Evolutionary conservation across 2,329 filamentous ascomycete species (phyloP), one percentile per base, ranked within the genome.

Genomic region (Trichoderma sp.): DNA sequence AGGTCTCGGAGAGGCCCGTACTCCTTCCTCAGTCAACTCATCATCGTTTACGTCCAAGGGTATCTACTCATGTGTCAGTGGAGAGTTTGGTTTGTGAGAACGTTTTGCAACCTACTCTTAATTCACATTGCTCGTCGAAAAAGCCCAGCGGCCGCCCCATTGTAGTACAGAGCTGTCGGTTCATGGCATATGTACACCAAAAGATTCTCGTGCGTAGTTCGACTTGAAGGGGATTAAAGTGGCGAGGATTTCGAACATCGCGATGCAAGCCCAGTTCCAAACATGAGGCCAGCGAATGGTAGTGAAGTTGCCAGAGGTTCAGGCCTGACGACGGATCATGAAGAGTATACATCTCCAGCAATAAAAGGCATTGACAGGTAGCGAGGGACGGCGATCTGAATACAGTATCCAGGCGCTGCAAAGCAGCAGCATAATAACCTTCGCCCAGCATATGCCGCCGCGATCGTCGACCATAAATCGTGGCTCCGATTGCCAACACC

Each of bases 171-270:
- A 87, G 78, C 0, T 80, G 82, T 16, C 86, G 79, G 68, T 88
- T 85, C 4, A 88, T 77, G 0, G 79, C 83, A 31, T 85, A 85
- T 4, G 85, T 82, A 0, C 84, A 82, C 86, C 85, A 88, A 60
- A 88, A 87, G 5, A 87, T 81, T 2, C 85, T 77, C 0, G 84
- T 85, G n/a, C 86, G 77, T 80, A 87, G 83, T 70, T 88, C 85
- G 52, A 86, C 84, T 7, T 85, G 81, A 0, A 86, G 70, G 0
- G 84, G 71, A 0, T 84, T 83, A 2, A 87, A 79, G 0, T 78
- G 83, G 0, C 77, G 75, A 0, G 79, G 79, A 0, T 79, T 77
- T 0, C 80, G 82, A 7, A 86, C 80, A 62, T 85, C 80, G 27
- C 85, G 79, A 66, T 87, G 85, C 0, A 87, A 74, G 0, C 85